Conservation (phyloP, 2,329 filamentous ascomycete genomes). For the Plenodomus biglobosus region DNA sequence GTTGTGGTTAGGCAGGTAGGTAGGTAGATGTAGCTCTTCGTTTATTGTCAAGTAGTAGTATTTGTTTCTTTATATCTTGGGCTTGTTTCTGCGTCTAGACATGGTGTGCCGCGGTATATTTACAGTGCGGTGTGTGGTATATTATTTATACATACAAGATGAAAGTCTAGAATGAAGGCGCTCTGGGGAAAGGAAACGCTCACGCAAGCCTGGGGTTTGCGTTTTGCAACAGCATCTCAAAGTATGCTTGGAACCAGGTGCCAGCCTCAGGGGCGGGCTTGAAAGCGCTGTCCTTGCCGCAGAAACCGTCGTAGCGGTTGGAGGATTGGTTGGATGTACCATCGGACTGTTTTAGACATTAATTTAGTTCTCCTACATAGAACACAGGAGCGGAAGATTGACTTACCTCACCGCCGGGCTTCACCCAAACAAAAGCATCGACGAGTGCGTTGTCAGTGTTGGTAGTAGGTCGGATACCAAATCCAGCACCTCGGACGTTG, state of each 20-base stretch:
- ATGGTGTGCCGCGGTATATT: too few relatives aligned
- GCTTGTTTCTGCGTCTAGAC: too few relatives aligned
- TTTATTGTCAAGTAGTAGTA: too few relatives aligned
- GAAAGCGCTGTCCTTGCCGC: slow-evolving; percentile 57
- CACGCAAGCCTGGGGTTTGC: slow-evolving; percentile 35
- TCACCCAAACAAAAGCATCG: slow-evolving; percentile 71
- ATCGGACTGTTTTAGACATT: slow-evolving; percentile 37
- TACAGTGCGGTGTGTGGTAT: too few relatives aligned
- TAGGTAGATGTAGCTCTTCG: too few relatives aligned
- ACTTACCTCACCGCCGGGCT: slow-evolving; percentile 60
- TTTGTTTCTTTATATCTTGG: too few relatives aligned
- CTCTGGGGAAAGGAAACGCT: background rate
- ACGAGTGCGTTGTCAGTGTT: slow-evolving; percentile 60
- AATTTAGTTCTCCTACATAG: background rate
- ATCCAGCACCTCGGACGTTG: slow-evolving; percentile 65
- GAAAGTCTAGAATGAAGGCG: too few relatives aligned
- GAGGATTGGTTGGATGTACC: slow-evolving; percentile 50
- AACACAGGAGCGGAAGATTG: background rate
- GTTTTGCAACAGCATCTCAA: slow-evolving; percentile 40
- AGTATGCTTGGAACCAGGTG: slow-evolving; percentile 62
- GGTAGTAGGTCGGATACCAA: slow-evolving; percentile 65
- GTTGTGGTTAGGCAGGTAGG: too few relatives aligned
- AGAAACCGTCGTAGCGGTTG: slow-evolving; percentile 57
- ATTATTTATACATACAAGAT: too few relatives aligned
- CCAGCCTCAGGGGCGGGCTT: slow-evolving; percentile 70